Conservation (phyloP, 2,329 filamentous ascomycete species). For the Nemania sp. region DNA sequence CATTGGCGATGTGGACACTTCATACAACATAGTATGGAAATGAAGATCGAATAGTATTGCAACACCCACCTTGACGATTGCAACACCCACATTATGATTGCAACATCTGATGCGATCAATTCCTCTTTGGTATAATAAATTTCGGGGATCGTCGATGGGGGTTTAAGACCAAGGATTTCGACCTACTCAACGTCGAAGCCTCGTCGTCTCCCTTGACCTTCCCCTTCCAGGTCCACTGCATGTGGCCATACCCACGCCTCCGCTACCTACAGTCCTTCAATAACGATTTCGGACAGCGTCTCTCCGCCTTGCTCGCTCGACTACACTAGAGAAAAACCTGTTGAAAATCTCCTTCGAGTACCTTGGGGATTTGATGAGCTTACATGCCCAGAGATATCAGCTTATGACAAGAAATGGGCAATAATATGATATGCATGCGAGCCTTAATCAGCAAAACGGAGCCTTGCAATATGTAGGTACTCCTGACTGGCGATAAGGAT, state of each 20-base stretch:
- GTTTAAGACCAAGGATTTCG: constrained; percentile 13
- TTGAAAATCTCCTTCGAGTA: constrained; percentile 1
- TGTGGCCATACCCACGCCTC: neutral
- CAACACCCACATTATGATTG: constrained; percentile 33
- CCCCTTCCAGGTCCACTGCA: constrained; percentile 6
- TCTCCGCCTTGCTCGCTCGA: constrained; percentile 16
- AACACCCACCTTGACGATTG: constrained; percentile 28
- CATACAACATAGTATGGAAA: neutral
- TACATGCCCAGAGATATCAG: neutral
- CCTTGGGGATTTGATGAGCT: neutral
- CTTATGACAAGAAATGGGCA: neutral
- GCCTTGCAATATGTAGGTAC: neutral
- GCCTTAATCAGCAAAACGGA: neutral
- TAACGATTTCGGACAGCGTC: constrained; percentile 11
- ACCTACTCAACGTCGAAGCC: neutral
- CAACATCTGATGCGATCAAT: constrained; percentile 30
- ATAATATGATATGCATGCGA: neutral
- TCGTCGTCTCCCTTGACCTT: constrained; percentile 17
- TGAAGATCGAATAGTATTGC: constrained; percentile 26
- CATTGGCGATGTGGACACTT: constrained; percentile 13
- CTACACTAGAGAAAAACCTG: neutral
- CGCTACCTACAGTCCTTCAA: neutral
- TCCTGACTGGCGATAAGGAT: neutral
- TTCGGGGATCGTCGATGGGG: constrained; percentile 17
- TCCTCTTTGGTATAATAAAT: constrained; percentile 22